These are phyloP conservation scores for Lactifluus hygrophoroides DNA, from an alignment of 768 basidiomycete species.

Conservation along the genomic window DNA sequence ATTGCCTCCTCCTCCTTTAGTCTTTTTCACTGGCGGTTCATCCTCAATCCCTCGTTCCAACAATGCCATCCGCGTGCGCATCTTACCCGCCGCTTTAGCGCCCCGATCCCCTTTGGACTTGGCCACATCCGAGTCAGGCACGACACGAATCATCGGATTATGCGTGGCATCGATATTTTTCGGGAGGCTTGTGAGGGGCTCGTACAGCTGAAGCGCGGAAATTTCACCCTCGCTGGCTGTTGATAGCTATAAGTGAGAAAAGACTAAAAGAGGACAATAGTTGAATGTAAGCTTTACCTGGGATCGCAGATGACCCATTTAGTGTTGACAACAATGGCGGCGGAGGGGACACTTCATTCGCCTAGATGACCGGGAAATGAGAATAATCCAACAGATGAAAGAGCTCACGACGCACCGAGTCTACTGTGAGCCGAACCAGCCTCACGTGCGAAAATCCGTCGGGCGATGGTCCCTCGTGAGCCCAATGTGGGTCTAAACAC, in stretches of 20 bases:
- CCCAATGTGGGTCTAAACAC: constrained; percentile 41
- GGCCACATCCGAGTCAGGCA: constrained; percentile 15
- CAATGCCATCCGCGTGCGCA: constrained; percentile 21
- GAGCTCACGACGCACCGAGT: constrained; percentile 30
- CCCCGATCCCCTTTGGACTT: background rate
- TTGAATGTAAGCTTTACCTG: constrained; percentile 37
- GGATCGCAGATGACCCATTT: constrained; percentile 36
- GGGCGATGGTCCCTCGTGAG: constrained; percentile 2
- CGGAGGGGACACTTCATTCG: constrained; percentile 27
- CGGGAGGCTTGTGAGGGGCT: constrained; percentile 46
- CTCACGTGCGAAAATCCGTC: background rate
- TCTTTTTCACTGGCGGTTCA: constrained; percentile 3
- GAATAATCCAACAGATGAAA: background rate
- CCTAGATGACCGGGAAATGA: constrained; percentile 24
- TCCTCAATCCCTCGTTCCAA: background rate
- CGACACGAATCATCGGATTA: constrained; percentile 32
- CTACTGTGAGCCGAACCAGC: constrained; percentile 21
- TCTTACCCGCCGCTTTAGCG: constrained; percentile 20
- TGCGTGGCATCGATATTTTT: constrained; percentile 45
- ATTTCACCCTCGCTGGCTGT: constrained; percentile 44
- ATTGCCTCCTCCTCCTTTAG: background rate
- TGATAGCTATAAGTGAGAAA: background rate
- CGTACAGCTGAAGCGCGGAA: constrained; percentile 51
- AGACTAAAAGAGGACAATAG: background rate
- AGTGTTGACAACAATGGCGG: constrained; percentile 35